A percentile compares a stretch with the other conserved stretches of the same genome.
Conservation (phyloP, 305 asterid genomes). For the Rubia peregrina region DNA sequence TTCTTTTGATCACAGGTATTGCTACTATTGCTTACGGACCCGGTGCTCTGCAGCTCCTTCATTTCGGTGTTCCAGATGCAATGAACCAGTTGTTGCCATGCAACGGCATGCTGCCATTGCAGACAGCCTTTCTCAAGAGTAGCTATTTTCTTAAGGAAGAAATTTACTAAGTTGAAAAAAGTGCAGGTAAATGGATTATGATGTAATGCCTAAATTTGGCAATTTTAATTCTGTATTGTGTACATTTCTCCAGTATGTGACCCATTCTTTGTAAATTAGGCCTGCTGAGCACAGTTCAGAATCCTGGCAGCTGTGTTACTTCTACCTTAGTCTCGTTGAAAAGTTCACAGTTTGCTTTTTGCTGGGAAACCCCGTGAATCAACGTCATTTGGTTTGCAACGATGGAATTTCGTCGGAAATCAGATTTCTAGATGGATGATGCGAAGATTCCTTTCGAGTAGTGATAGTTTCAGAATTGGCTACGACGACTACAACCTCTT, state of each 20-base stretch:
- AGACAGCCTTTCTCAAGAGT: conserved; percentile 2
- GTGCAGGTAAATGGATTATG: too few relatives aligned
- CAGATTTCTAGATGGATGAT: too few relatives aligned
- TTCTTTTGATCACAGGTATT: conserved; percentile 48
- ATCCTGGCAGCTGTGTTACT: background rate
- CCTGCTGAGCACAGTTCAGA: background rate
- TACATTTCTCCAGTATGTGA: too few relatives aligned
- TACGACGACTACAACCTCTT: too few relatives aligned
- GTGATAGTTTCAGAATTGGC: too few relatives aligned
- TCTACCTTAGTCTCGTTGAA: too few relatives aligned
- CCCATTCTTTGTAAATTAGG: background rate
- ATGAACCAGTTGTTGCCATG: conserved; percentile 78
- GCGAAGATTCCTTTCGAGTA: too few relatives aligned
- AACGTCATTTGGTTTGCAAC: too few relatives aligned
- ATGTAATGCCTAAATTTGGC: conserved; percentile 23
- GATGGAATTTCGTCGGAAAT: too few relatives aligned
- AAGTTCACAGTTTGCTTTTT: too few relatives aligned
- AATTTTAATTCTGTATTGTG: conserved; percentile 1
- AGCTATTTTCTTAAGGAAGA: conserved; percentile 2
- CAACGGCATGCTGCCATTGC: conserved; percentile 32
- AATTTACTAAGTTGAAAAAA: conserved; percentile 16
- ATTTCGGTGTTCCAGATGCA: conserved; percentile 74
- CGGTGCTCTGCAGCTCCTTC: conserved; percentile 72
- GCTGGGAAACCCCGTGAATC: too few relatives aligned
- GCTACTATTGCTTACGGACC: conserved; percentile 81